Conservation (phyloP, 2,329 filamentous ascomycete species). For the Exserohilum turcica region DNA sequence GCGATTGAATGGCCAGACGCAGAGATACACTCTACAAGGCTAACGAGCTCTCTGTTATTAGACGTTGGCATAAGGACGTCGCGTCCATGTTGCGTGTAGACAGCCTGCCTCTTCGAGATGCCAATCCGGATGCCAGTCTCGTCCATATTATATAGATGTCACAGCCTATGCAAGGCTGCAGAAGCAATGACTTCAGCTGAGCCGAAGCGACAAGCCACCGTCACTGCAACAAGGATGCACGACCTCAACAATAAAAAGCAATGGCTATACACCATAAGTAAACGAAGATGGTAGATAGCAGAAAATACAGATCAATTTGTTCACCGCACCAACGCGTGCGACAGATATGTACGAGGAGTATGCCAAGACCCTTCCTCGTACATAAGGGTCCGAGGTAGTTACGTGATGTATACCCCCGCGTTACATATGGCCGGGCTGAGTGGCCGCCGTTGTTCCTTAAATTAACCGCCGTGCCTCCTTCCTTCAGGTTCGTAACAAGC, state of each 20-base stretch:
- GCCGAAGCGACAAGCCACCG: background rate
- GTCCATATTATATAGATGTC: background rate
- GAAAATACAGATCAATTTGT: too few species aligned
- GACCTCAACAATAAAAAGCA: background rate
- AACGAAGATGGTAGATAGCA: background rate
- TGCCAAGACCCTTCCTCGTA: too few species aligned
- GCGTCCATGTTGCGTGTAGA: background rate
- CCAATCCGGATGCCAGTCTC: slow-evolving; percentile 4
- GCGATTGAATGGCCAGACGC: background rate
- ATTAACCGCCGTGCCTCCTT: too few species aligned
- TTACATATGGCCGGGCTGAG: too few species aligned
- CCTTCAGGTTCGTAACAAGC: too few species aligned
- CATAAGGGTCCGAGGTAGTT: too few species aligned
- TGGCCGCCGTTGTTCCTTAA: too few species aligned
- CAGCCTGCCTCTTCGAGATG: slow-evolving; percentile 3
- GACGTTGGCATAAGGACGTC: slow-evolving; percentile 3
- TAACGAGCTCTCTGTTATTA: slow-evolving; percentile 6
- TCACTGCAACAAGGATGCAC: background rate
- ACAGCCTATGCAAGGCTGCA: too few species aligned
- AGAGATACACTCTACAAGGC: slow-evolving; percentile 1
- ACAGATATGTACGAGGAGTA: too few species aligned
- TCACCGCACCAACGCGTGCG: too few species aligned
- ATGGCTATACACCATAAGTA: background rate
- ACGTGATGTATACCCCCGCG: too few species aligned
- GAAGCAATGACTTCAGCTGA: background rate